Percentiles rank a stretch among this genome's conserved stretches.
Evolutionary conservation across 768 basidiomycete species (phyloP).

Genomic region (Leccinellum albellum): DNA sequence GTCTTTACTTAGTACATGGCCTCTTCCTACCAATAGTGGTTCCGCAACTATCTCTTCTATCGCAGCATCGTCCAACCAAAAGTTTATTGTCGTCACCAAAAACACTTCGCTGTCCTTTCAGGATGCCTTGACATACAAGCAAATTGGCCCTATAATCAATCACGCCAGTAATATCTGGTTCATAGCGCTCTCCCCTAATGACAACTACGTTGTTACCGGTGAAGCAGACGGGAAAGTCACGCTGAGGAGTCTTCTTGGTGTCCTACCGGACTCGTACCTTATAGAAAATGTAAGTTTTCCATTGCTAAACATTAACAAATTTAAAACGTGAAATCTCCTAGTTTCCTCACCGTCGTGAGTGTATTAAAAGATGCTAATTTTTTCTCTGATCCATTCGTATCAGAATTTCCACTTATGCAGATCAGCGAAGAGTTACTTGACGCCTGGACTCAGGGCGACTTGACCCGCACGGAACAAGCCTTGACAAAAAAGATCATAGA

Average conservation of each 20-base stretch:
- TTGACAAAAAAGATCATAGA: background rate
- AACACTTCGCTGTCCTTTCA: background rate
- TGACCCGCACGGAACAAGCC: background rate
- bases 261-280: background rate
- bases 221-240: background rate
- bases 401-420: background rate
- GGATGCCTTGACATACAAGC: background rate
- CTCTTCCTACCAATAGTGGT: background rate
- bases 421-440: background rate
- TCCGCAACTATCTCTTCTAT: background rate
- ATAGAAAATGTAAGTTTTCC: background rate
- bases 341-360: background rate
- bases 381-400: rapidly evolving
- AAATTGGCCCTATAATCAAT: background rate
- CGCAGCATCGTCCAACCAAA: background rate
- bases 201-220: background rate
- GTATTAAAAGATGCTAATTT: too few species aligned
- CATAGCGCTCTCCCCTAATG: background rate
- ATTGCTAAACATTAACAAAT: background rate
- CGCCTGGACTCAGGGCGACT: background rate
- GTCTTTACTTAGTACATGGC: background rate
- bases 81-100: background rate
- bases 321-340: too few species aligned
- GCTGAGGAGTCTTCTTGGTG: background rate
- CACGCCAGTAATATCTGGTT: background rate